phyloP scores from a whole-genome alignment of 805 yeast species.

The Myxozyma melibiosi region DNA sequence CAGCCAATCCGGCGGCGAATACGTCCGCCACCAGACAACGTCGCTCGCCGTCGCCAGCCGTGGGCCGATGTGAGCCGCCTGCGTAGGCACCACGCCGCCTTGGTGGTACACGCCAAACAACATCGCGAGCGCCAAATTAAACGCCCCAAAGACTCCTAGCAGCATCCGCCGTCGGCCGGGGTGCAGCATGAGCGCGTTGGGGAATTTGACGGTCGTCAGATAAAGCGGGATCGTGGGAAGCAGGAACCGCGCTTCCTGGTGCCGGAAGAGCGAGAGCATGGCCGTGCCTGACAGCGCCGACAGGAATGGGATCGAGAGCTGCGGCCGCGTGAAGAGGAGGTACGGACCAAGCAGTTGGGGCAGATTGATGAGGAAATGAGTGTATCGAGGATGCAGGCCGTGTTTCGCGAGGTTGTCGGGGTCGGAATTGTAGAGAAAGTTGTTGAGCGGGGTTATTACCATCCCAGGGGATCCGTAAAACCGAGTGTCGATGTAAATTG shows the following conservation, averaged over 20 bases:
- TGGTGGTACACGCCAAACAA: conserved; percentile 86
- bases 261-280: conserved; percentile 73
- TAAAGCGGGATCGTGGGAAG: conserved; percentile 75
- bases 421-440: conserved; percentile 67
- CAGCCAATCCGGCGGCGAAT: conserved; percentile 91
- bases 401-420: conserved; percentile 65
- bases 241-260: conserved; percentile 90
- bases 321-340: conserved; percentile 49
- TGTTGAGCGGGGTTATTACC: conserved; percentile 76
- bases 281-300: conserved; percentile 64
- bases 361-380: conserved; percentile 71
- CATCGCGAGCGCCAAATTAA: conserved; percentile 60
- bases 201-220: conserved; percentile 37
- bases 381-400: conserved; percentile 79
- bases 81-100: conserved; percentile 80
- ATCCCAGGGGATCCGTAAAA: conserved; percentile 34
- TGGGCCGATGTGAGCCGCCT: conserved; percentile 41
- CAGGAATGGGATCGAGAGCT: conserved; percentile 36
- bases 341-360: conserved; percentile 86
- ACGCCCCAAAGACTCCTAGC: conserved; percentile 57
- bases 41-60: conserved; percentile 38
- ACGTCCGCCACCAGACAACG: conserved; percentile 89
- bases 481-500: conserved; percentile 23
- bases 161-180: conserved; percentile 13
- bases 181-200: conserved; percentile 31